Conservation (phyloP, 2,329 filamentous ascomycete species). For the Penicillium sclerotiorum region DNA sequence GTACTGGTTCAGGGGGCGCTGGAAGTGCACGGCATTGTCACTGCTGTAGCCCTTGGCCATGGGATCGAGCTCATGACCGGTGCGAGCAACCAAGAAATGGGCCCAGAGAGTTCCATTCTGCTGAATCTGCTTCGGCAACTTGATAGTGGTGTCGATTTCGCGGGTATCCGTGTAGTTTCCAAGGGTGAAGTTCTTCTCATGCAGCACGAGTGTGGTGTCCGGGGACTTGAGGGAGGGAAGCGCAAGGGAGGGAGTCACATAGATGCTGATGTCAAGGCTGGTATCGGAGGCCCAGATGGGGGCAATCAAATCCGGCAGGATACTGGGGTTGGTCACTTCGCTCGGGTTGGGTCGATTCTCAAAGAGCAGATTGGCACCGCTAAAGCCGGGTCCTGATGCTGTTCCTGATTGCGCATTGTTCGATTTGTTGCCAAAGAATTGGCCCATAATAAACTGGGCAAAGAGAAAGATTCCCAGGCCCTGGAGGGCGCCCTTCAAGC, state of each 20-base stretch:
- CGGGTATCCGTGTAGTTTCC: slow-evolving; percentile 80
- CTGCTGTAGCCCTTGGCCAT: slow-evolving; percentile 70
- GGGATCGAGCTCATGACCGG: slow-evolving; percentile 77
- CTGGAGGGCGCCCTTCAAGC: slow-evolving; percentile 52
- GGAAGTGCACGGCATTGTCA: slow-evolving; percentile 77
- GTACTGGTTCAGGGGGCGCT: slow-evolving; percentile 84
- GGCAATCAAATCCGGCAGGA: slow-evolving; percentile 69
- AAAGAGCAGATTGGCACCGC: slow-evolving; percentile 60
- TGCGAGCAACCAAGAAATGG: slow-evolving; percentile 84
- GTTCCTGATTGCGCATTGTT: no score
- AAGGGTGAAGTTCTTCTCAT: slow-evolving; percentile 78
- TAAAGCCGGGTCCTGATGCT: slow-evolving; percentile 18
- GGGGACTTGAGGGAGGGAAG: slow-evolving; percentile 66
- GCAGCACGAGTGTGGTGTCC: slow-evolving; percentile 70
- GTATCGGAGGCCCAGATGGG: slow-evolving; percentile 86
- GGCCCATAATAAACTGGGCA: slow-evolving; percentile 59
- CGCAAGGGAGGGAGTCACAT: slow-evolving; percentile 74
- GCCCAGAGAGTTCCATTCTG: slow-evolving; percentile 92
- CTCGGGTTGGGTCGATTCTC: slow-evolving; percentile 61
- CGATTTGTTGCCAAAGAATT: slow-evolving; percentile 52
- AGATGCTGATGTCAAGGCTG: slow-evolving; percentile 79
- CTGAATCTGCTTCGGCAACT: slow-evolving; percentile 77
- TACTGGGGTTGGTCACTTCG: slow-evolving; percentile 44
- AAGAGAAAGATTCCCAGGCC: slow-evolving; percentile 62
- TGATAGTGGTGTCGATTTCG: slow-evolving; percentile 73